Percentiles rank a stretch among this genome's conserved stretches.
These are phyloP conservation scores for Colletotrichum magnum DNA, from an alignment of 2,329 filamentous ascomycete species.

Conservation along the genomic window DNA sequence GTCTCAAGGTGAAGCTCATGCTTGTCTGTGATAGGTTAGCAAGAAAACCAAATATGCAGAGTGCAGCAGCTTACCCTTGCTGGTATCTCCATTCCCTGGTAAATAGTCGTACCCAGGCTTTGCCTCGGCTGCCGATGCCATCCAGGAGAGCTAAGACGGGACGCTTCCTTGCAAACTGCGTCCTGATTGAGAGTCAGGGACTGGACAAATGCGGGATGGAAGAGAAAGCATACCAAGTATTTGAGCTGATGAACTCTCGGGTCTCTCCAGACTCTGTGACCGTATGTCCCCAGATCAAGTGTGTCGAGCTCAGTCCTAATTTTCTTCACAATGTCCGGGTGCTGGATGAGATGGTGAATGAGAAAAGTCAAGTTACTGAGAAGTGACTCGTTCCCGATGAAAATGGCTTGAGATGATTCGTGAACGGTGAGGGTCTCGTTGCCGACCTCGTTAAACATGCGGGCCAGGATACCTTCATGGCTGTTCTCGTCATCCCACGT, in stretches of 20 bases:
- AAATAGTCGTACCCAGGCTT: constrained; percentile 14
- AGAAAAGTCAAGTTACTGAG: constrained; percentile 41
- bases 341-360: constrained; percentile 33
- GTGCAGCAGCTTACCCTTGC: constrained; percentile 19
- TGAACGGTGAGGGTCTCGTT: constrained; percentile 30
- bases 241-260: constrained; percentile 22
- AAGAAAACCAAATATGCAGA: too few relatives aligned
- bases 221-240: constrained; percentile 32
- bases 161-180: constrained; percentile 41
- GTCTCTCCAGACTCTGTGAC: constrained; percentile 38
- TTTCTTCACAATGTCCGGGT: constrained; percentile 30
- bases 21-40: constrained; percentile 25
- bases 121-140: constrained; percentile 43
- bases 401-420: constrained; percentile 40
- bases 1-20: constrained; percentile 38
- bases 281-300: constrained; percentile 28
- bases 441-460: constrained; percentile 32
- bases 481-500: constrained; percentile 26
- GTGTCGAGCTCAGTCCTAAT: constrained; percentile 38
- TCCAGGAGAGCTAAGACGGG: constrained; percentile 38
- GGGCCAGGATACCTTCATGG: constrained; percentile 22
- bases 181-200: constrained; percentile 23
- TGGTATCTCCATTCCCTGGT: constrained; percentile 25
- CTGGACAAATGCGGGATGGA: background rate
- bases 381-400: constrained; percentile 43